phyloP scores from a whole-genome alignment of 345 rosid species.

The Gossypium mustelinum region DNA sequence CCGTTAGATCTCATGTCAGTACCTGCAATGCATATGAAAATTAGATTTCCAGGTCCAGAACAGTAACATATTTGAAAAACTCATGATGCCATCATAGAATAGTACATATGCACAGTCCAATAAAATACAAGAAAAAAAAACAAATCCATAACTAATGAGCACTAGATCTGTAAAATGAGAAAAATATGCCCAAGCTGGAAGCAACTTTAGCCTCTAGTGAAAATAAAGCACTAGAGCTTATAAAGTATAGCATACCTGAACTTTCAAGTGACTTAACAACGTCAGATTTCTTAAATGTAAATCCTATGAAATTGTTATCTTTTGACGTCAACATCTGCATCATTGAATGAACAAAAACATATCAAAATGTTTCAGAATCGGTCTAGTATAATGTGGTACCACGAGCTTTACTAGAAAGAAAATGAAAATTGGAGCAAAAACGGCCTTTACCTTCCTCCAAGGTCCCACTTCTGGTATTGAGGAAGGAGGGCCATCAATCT shows the following conservation, averaged over 20 bases:
- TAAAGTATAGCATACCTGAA: slow-evolving; percentile 53
- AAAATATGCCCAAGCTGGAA: neutral
- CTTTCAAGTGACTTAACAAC: slow-evolving; percentile 65
- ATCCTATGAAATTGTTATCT: slow-evolving; percentile 92
- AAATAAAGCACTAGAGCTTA: neutral
- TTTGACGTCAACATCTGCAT: slow-evolving; percentile 93
- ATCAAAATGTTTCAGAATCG: neutral
- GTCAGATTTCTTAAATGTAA: slow-evolving; percentile 88
- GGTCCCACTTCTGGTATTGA: slow-evolving; percentile 79
- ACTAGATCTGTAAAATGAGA: neutral
- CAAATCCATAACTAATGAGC: neutral
- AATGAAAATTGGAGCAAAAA: neutral
- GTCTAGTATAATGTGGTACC: neutral
- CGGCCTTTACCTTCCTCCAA: slow-evolving; percentile 81
- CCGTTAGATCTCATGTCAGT: slow-evolving; percentile 56
- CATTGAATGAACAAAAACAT: slow-evolving; percentile 17
- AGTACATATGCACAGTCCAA: neutral
- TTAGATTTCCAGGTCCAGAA: neutral
- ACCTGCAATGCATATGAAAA: slow-evolving; percentile 41
- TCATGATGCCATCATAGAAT: neutral
- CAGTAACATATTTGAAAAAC: neutral
- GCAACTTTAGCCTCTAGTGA: slow-evolving; percentile 6
- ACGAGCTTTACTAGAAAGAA: neutral
- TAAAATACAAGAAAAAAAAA: neutral
- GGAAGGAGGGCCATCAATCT: slow-evolving; percentile 63